phyloP scores from a whole-genome alignment of 2,329 filamentous ascomycete species.

The Anthostomella pinea region DNA sequence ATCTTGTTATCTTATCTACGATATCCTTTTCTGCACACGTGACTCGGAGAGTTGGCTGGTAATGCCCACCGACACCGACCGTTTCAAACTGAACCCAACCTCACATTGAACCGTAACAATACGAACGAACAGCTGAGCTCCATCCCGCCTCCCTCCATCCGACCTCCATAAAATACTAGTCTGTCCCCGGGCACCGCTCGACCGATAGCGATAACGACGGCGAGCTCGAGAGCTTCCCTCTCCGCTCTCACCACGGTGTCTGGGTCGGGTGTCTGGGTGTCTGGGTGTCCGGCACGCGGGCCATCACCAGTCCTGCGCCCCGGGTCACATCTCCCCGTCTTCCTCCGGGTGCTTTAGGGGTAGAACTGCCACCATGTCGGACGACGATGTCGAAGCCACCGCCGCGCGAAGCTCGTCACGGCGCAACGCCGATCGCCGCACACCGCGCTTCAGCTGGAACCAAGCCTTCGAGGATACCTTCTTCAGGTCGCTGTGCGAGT shows the following conservation, averaged over 20 bases:
- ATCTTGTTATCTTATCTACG: too few species aligned
- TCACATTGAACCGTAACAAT: slow-evolving; percentile 10
- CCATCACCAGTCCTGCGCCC: background rate
- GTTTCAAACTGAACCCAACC: slow-evolving; percentile 17
- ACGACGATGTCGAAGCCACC: slow-evolving; percentile 28
- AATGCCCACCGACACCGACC: slow-evolving; percentile 8
- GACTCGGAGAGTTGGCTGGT: background rate
- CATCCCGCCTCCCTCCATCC: slow-evolving; percentile 3
- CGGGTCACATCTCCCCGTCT: background rate
- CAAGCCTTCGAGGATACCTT: slow-evolving; percentile 58
- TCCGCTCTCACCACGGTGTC: too few species aligned
- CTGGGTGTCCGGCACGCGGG: background rate
- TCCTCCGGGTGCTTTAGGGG: background rate
- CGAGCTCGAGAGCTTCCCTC: too few species aligned
- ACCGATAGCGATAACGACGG: slow-evolving; percentile 1
- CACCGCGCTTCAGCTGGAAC: slow-evolving; percentile 59
- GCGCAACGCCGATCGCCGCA: slow-evolving; percentile 31
- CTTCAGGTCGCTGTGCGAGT: slow-evolving; percentile 59
- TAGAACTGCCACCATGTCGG: slow-evolving; percentile 26
- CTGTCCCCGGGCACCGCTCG: background rate
- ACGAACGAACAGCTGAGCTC: too few species aligned
- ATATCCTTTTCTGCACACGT: too few species aligned
- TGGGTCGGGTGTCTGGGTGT: too few species aligned
- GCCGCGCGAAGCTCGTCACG: slow-evolving; percentile 21
- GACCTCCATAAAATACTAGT: background rate